Conservation (phyloP, 2,329 filamentous ascomycete species). For the Graphilbum fragrans region DNA sequence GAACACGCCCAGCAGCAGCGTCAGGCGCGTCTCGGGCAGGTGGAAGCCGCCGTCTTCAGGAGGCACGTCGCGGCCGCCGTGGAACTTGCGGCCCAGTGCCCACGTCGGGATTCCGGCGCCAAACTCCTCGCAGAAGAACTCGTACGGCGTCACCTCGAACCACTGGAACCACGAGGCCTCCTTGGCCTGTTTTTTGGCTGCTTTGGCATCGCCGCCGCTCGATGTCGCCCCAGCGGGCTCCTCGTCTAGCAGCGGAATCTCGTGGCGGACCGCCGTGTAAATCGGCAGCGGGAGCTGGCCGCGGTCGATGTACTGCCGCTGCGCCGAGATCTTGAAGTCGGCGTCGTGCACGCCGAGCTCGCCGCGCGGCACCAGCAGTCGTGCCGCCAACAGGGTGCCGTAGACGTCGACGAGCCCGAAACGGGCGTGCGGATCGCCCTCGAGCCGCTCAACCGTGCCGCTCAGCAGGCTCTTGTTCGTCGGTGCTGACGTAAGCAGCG, state of each 20-base stretch:
- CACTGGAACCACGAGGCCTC: constrained; percentile 90
- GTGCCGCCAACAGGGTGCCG: constrained; percentile 70
- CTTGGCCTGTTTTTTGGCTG: constrained; percentile 35
- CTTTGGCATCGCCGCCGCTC: constrained; percentile 25
- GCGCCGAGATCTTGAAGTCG: constrained; percentile 87
- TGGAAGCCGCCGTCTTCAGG: constrained; percentile 50
- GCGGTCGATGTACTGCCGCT: constrained; percentile 60
- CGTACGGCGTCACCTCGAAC: constrained; percentile 92
- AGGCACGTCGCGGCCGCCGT: constrained; percentile 54
- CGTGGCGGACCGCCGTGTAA: constrained; percentile 89
- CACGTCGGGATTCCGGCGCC: constrained; percentile 87
- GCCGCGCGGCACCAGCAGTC: constrained; percentile 75
- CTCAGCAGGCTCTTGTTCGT: constrained; percentile 87
- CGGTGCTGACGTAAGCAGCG: constrained; percentile 71
- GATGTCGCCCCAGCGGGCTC: constrained; percentile 9
- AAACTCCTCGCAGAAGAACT: constrained; percentile 91
- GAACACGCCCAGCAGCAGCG: constrained; percentile 86
- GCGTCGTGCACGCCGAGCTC: constrained; percentile 63
- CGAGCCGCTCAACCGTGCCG: constrained; percentile 83
- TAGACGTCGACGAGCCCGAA: constrained; percentile 93
- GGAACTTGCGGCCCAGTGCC: constrained; percentile 77
- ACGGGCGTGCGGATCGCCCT: constrained; percentile 64
- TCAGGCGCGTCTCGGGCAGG: constrained; percentile 73
- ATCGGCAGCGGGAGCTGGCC: constrained; percentile 84
- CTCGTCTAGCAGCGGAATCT: constrained; percentile 60